phyloP scores from a whole-genome alignment of 176 grass and related monocot genomes.

The Oryza nivara region DNA sequence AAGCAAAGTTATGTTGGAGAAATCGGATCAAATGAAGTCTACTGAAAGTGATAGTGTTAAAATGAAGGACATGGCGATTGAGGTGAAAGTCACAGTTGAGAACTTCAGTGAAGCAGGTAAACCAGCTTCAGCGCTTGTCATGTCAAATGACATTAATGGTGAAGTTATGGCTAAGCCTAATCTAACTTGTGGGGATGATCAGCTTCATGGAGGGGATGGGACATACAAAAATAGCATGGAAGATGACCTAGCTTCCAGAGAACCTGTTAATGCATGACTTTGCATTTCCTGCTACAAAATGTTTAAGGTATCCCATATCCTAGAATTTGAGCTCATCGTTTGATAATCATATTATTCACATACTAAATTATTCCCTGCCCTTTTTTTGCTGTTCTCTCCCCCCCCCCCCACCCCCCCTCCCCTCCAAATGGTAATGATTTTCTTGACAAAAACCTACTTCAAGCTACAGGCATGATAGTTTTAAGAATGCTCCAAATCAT shows the following conservation, averaged over 20 bases:
- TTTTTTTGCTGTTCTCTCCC: not conserved
- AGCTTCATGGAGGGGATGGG: slow-evolving; percentile 45
- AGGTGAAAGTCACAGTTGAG: slow-evolving; percentile 6
- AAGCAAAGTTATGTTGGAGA: not conserved
- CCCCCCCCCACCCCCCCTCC: too few relatives aligned
- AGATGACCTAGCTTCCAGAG: slow-evolving; percentile 47
- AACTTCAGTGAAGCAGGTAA: slow-evolving; percentile 39
- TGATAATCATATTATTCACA: not conserved
- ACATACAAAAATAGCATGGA: slow-evolving; percentile 37
- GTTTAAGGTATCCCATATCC: slow-evolving; percentile 42
- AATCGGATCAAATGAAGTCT: slow-evolving; percentile 26
- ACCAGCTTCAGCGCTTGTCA: not conserved
- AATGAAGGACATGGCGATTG: slow-evolving; percentile 33
- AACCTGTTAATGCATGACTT: slow-evolving; percentile 48
- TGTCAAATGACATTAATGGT: slow-evolving; percentile 32
- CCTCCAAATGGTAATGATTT: not conserved
- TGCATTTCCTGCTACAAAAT: slow-evolving; percentile 34
- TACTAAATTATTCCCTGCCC: not conserved
- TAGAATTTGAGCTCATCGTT: slow-evolving; percentile 1
- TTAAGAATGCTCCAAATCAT: not conserved
- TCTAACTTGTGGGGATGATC: slow-evolving; percentile 52
- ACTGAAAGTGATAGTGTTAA: slow-evolving; percentile 20
- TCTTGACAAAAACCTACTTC: slow-evolving; percentile 28
- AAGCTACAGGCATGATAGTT: not conserved
- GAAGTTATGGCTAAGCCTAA: slow-evolving; percentile 42